A percentile compares a stretch with the other conserved stretches of the same genome.
Conservation (phyloP, 768 basidiomycete genomes). For the Suillus lakei region DNA sequence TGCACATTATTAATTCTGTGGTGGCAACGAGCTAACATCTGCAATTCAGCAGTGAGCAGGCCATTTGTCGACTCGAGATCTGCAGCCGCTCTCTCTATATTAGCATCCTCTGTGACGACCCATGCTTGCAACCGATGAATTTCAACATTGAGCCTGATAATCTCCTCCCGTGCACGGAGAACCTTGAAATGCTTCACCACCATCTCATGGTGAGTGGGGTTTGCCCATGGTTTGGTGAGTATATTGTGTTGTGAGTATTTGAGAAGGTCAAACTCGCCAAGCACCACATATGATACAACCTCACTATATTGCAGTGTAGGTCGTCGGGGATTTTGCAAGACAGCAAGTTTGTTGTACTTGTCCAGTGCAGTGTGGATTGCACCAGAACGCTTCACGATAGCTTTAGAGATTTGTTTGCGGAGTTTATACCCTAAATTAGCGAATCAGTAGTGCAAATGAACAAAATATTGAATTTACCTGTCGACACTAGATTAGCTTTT, state of each 20-base stretch:
- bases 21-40: too few relatives aligned
- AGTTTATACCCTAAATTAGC: constrained; percentile 28
- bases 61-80: background rate
- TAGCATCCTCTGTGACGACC: constrained; percentile 23
- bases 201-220: constrained; percentile 40
- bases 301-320: background rate
- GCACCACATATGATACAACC: background rate
- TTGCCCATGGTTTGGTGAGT: constrained; percentile 30
- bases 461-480: too few relatives aligned
- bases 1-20: background rate
- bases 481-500: constrained; percentile 39
- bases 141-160: constrained; percentile 31
- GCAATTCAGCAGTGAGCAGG: constrained; percentile 1
- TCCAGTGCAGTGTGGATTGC: background rate
- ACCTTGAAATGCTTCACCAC: constrained; percentile 35
- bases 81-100: background rate
- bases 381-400: background rate
- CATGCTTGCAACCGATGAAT: constrained; percentile 20
- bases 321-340: background rate
- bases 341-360: background rate
- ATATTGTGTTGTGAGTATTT: constrained; percentile 33
- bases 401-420: background rate
- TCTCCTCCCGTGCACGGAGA: constrained; percentile 36
- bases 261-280: background rate
- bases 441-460: constrained; percentile 33